These are phyloP conservation scores for Heritiera littoralis DNA, from an alignment of 345 rosid species.

Conservation along the genomic window DNA sequence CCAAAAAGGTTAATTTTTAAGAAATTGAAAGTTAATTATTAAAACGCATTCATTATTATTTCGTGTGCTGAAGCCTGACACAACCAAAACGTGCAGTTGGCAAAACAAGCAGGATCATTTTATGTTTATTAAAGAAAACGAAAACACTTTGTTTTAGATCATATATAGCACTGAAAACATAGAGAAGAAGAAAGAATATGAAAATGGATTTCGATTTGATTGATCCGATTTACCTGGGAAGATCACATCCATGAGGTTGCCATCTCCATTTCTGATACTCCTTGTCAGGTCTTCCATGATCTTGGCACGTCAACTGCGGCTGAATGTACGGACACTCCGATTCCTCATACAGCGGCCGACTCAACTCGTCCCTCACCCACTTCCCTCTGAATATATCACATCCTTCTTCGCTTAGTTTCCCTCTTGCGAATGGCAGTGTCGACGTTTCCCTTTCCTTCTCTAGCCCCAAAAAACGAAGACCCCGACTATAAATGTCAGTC, in stretches of 20 bases:
- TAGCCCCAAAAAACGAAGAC: constrained; percentile 13
- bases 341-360: constrained; percentile 66
- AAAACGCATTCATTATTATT: too few species aligned
- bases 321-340: constrained; percentile 85
- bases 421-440: constrained; percentile 42
- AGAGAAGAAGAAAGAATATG: too few species aligned
- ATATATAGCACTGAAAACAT: too few species aligned
- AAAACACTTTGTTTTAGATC: too few species aligned
- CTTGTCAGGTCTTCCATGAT: constrained; percentile 68
- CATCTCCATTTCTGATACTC: constrained; percentile 81
- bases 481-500: not conserved
- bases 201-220: too few species aligned
- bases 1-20: too few species aligned
- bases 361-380: constrained; percentile 71
- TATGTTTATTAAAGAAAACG: too few species aligned
- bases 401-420: constrained; percentile 39
- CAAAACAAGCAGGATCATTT: too few species aligned
- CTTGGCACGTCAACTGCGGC: constrained; percentile 86
- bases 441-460: constrained; percentile 42
- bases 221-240: constrained; percentile 53
- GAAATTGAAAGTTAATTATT: too few species aligned
- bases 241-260: constrained; percentile 83
- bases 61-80: too few species aligned
- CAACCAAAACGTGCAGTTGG: too few species aligned
- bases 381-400: constrained; percentile 75